A percentile compares a stretch with the other conserved stretches of the same genome.
These are phyloP conservation scores for Raphanus raphanistrum DNA, from an alignment of 345 rosid genomes.

Conservation along the genomic window DNA sequence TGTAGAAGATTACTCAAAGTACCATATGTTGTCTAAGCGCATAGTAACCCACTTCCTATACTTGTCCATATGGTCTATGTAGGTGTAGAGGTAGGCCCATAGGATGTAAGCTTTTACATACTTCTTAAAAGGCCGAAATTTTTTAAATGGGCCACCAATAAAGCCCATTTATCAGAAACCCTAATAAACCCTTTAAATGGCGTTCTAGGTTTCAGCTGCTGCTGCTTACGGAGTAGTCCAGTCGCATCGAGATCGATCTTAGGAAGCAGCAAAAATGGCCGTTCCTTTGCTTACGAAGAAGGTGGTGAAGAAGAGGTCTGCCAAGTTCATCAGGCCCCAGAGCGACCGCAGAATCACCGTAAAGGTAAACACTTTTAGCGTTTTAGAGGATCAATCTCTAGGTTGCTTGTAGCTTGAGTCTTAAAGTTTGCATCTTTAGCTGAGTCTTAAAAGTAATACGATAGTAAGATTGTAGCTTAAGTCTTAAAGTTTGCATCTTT, in stretches of 20 bases:
- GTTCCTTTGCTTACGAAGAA: slow-evolving; percentile 68
- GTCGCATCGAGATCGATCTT: slow-evolving; percentile 28
- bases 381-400: background rate
- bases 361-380: slow-evolving; percentile 47
- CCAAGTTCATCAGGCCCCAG: slow-evolving; percentile 79
- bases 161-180: slow-evolving; percentile 24
- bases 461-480: too few species aligned
- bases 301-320: slow-evolving; percentile 78
- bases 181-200: slow-evolving; percentile 13
- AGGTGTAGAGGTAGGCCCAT: background rate
- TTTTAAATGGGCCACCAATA: background rate
- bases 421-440: background rate
- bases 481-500: too few species aligned
- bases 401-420: background rate
- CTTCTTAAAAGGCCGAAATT: background rate
- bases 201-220: slow-evolving; percentile 7
- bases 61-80: background rate
- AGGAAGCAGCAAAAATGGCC: slow-evolving; percentile 56
- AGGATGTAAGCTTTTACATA: background rate
- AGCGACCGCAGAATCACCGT: slow-evolving; percentile 75
- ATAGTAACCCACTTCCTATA: background rate
- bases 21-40: background rate
- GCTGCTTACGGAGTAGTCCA: background rate
- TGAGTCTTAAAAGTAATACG: too few species aligned
- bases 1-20: background rate